Percentiles rank a stretch among this genome's conserved stretches.
phyloP scores from a whole-genome alignment of 371 early-diverging fungal genomes.

The Rhizopus stolonifer region DNA sequence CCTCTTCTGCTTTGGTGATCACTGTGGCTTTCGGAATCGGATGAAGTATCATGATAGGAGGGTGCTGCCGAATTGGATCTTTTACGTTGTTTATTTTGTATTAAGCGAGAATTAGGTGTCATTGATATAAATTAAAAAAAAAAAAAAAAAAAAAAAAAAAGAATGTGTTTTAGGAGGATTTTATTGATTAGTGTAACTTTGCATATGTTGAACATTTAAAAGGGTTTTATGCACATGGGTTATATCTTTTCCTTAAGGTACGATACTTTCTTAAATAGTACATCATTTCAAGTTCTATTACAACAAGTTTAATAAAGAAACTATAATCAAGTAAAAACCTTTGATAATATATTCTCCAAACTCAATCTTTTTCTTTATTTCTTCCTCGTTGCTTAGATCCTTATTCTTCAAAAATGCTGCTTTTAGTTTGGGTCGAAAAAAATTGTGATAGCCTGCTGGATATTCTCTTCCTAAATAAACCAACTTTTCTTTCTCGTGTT shows the following conservation, averaged over 20 bases:
- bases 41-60: no score
- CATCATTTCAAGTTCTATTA: slow-evolving; percentile 68
- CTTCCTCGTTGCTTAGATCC: slow-evolving; percentile 50
- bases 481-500: slow-evolving; percentile 31
- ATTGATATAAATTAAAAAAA: slow-evolving; percentile 9
- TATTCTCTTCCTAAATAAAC: slow-evolving; percentile 64
- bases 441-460: slow-evolving; percentile 54
- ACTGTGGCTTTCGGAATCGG: neutral
- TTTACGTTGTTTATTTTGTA: slow-evolving; percentile 8
- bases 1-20: slow-evolving; percentile 12
- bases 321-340: slow-evolving; percentile 29
- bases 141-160: slow-evolving; percentile 6
- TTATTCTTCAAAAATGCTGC: slow-evolving; percentile 66
- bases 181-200: slow-evolving; percentile 16
- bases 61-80: slow-evolving; percentile 31
- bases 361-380: slow-evolving; percentile 62
- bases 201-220: slow-evolving; percentile 13
- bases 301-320: neutral
- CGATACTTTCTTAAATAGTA: slow-evolving; percentile 75
- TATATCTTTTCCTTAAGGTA: slow-evolving; percentile 62
- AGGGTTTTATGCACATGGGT: slow-evolving; percentile 33
- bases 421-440: slow-evolving; percentile 61
- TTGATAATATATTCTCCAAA: slow-evolving; percentile 66
- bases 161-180: no score
- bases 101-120: slow-evolving; percentile 28